Conservation (phyloP, 139 green algal genomes). For the Chlorella sp. region DNA sequence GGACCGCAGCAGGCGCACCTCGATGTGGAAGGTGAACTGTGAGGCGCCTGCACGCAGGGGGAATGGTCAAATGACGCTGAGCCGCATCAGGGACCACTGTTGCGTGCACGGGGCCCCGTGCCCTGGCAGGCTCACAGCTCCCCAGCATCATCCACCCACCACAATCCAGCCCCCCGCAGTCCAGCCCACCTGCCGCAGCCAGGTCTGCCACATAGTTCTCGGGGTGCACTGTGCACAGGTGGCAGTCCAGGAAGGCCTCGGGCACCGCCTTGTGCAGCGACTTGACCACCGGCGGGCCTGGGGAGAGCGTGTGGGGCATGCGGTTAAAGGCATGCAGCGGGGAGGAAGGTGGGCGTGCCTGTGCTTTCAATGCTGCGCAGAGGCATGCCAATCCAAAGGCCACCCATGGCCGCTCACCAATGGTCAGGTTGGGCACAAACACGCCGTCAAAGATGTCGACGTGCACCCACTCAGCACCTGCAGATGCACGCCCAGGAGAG, state of each 20-base stretch:
- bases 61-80: too few species aligned
- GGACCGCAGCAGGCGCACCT: slow-evolving; percentile 52
- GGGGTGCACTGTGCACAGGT: slow-evolving; percentile 57
- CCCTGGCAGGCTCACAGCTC: too few species aligned
- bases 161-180: not conserved
- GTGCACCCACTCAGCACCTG: slow-evolving; percentile 60
- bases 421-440: slow-evolving; percentile 96
- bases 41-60: slow-evolving; percentile 71
- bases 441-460: slow-evolving; percentile 87
- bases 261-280: slow-evolving; percentile 80
- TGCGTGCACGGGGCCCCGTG: too few species aligned
- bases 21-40: slow-evolving; percentile 95
- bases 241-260: slow-evolving; percentile 91
- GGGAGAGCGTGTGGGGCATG: not conserved
- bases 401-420: too few species aligned
- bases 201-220: slow-evolving; percentile 33
- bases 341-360: not conserved
- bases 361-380: too few species aligned
- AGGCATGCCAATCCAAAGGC: too few species aligned
- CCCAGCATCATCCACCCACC: too few species aligned
- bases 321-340: too few species aligned
- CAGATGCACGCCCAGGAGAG: not conserved
- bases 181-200: slow-evolving; percentile 6
- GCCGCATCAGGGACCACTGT: too few species aligned
- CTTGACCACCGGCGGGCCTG: slow-evolving; percentile 50